phyloP scores from a whole-genome alignment of 1,284 basidiomycete genomes.

The Trichosporon sp. region DNA sequence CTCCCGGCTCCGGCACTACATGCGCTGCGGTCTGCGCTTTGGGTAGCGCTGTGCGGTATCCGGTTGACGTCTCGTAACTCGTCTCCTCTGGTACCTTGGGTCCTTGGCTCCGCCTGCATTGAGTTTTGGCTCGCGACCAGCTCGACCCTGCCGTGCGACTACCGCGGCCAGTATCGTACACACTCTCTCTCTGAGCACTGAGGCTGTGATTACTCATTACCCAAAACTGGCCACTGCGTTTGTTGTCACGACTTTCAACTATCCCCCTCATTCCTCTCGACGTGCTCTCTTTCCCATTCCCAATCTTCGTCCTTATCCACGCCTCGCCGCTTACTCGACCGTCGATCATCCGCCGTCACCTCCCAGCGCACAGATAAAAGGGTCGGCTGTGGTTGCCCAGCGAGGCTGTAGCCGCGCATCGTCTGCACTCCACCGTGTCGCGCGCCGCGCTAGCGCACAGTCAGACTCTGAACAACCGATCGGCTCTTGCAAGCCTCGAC shows the following conservation, averaged over 20 bases:
- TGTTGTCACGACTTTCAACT: conserved; percentile 9
- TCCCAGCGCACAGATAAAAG: not conserved
- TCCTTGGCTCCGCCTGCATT: not conserved
- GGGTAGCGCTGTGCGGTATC: not conserved
- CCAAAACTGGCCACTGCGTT: conserved; percentile 9
- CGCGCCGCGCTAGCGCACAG: conserved; percentile 1
- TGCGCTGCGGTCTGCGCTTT: not conserved
- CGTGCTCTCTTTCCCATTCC: not conserved
- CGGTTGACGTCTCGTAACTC: conserved; percentile 11
- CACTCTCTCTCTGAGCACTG: not conserved
- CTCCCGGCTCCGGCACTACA: not conserved
- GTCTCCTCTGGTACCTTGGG: conserved; percentile 3
- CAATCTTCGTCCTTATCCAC: not conserved
- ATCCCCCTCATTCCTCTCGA: conserved; percentile 4
- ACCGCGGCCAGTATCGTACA: conserved; percentile 8
- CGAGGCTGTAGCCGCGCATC: not conserved
- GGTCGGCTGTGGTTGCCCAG: not conserved
- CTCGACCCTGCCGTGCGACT: conserved; percentile 6
- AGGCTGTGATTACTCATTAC: not conserved
- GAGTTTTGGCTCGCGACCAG: conserved; percentile 10
- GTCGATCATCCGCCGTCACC: not conserved
- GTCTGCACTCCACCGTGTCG: conserved; percentile 4
- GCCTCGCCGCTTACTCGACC: not conserved
- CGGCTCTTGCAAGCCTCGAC: not conserved
- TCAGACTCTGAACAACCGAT: conserved; percentile 1